Base-by-base conservation (phyloP, 2,329 filamentous ascomycete species). In the Pseudocercospora fuligena region DNA sequence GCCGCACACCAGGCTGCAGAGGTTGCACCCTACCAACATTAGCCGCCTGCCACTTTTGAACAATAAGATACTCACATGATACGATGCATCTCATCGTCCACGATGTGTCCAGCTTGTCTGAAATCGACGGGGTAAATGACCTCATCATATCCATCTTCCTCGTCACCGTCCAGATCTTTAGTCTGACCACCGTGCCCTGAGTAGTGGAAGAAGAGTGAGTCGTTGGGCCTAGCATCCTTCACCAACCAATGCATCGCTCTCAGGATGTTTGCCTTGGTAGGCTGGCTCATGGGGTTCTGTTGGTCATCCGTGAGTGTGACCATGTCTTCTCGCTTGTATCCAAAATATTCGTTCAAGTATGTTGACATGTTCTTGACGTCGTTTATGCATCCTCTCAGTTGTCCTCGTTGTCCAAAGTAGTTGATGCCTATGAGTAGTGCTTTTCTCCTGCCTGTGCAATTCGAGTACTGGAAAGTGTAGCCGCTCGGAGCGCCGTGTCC, bases 171-270 rank as follows among this genome's bases (percentile, higher is more conserved):
- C 43, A 91, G 80, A 77, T 94, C 92, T 73, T 90, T 87, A 1
- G 91, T 92, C 78, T 94, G 91, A n/a, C 92, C 92, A 66, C 92
- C 91, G 76, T 94, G 91, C 8, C 91, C 93, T 46, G 94, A 97
- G 79, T 97, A 98, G 81, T 98, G 94, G 83, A 98, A 97, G 82
- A 98, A 98, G 6, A 98, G 86, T 4, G 94, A 97, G 78, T 98
- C 94, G 77, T 97, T 97, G 0, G 93, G 92, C 65, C 87, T 87
- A 4, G 94, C 94, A 76, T 97, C 94, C 81, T 97, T 97, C 65
- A 97, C 93, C 21, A 98, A 83, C 94, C 94, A 98, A 78, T 97
- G 94, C 94, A 98, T 98, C 31, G 94, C 94, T 61, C 94, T 88
- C 43, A 98, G 80, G 64, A 98, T 97, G 77, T 98, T 98, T 72